A percentile compares a stretch with the other conserved stretches of the same genome.
Conservation (phyloP, 176 grass and related monocot genomes). For the maize (Zea mays) region DNA sequence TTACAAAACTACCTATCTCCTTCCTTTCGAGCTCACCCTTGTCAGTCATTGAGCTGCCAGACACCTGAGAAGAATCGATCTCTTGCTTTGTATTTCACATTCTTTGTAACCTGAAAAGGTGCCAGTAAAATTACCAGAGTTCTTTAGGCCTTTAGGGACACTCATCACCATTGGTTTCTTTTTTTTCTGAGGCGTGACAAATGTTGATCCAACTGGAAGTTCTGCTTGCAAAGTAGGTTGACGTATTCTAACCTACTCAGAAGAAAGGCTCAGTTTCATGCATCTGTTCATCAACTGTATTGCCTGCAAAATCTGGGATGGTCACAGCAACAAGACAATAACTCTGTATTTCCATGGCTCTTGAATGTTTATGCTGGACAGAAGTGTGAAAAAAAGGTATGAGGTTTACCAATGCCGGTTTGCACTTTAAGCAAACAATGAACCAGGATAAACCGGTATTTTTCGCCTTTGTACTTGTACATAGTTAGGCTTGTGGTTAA, state of each 20-base stretch:
- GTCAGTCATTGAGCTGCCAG: constrained; percentile 56
- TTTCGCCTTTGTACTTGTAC: constrained; percentile 18
- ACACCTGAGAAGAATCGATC: constrained; percentile 16
- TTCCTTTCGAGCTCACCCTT: constrained; percentile 49
- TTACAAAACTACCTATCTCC: constrained; percentile 54
- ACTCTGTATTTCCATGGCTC: neutral
- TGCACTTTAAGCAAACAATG: neutral
- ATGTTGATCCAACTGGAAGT: constrained; percentile 10
- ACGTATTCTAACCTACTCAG: neutral
- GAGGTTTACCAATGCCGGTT: neutral
- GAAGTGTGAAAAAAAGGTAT: constrained; percentile 9
- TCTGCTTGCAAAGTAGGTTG: constrained; percentile 7
- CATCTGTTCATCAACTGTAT: neutral
- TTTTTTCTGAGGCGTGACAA: constrained; percentile 32
- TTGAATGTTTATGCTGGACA: neutral
- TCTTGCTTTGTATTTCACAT: constrained; percentile 1
- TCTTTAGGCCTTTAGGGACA: neutral
- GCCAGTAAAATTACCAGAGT: neutral
- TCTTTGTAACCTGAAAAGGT: neutral
- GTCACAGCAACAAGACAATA: neutral
- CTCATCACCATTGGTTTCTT: constrained; percentile 25
- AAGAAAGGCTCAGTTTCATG: constrained; percentile 4
- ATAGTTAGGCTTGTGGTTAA: neutral
- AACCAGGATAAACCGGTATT: neutral
- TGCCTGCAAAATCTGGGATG: neutral